Evolutionary conservation across 345 rosid genomes (phyloP).

Genomic region (Mallotus nudiflorus): DNA sequence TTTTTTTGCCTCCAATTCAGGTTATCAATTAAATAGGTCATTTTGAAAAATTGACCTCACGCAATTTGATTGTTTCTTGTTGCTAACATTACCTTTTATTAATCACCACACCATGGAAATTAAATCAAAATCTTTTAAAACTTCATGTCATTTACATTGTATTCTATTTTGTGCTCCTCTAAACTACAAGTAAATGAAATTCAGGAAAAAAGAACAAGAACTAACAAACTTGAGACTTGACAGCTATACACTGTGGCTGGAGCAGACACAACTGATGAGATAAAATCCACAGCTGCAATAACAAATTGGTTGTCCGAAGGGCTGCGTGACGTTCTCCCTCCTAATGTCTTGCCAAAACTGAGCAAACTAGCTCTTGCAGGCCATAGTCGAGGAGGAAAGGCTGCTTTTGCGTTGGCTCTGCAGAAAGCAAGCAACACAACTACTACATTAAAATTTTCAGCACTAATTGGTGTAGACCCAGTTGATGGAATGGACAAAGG

Average conservation of each 20-base stretch:
- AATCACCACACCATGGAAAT: no score
- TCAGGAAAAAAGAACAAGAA: background rate
- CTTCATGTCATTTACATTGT: no score
- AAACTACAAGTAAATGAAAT: no score
- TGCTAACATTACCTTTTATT: no score
- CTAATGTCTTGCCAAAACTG: slow-evolving; percentile 52
- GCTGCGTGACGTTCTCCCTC: slow-evolving; percentile 50
- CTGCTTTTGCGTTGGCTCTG: slow-evolving; percentile 71
- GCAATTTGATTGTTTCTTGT: no score
- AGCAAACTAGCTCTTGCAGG: slow-evolving; percentile 67
- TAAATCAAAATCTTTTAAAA: no score
- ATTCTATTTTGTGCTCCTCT: no score
- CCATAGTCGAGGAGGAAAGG: slow-evolving; percentile 90
- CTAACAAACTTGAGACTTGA: background rate
- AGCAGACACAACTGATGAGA: slow-evolving; percentile 63
- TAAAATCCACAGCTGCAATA: slow-evolving; percentile 50
- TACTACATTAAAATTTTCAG: slow-evolving; percentile 46
- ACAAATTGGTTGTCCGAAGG: slow-evolving; percentile 61
- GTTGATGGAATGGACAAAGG: slow-evolving; percentile 76
- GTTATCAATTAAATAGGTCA: no score
- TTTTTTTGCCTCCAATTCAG: no score
- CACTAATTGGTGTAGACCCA: slow-evolving; percentile 82
- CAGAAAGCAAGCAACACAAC: slow-evolving; percentile 28
- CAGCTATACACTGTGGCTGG: slow-evolving; percentile 75
- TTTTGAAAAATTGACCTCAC: no score